These are phyloP conservation scores for Dothistroma pini DNA, from an alignment of 2,329 filamentous ascomycete genomes.

Conservation along the genomic window DNA sequence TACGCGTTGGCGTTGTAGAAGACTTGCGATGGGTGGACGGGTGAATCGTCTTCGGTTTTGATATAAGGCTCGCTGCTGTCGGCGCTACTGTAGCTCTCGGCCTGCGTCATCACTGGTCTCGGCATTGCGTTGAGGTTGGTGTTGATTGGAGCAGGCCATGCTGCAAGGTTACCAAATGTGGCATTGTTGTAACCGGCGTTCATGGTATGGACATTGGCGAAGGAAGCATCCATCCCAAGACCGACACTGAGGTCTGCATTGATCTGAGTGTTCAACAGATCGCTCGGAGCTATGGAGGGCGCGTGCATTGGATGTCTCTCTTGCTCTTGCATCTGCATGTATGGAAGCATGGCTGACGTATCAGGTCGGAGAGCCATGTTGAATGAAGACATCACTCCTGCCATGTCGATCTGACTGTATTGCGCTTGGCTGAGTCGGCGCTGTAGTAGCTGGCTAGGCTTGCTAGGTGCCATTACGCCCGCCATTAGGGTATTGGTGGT, in stretches of 20 bases:
- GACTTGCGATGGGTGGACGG: constrained; percentile 40
- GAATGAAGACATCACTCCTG: constrained; percentile 29
- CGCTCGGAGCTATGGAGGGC: constrained; percentile 23
- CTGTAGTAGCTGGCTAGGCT: constrained; percentile 26
- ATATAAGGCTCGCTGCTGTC: constrained; percentile 37
- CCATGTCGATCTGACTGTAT: constrained; percentile 25
- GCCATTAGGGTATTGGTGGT: constrained; percentile 19
- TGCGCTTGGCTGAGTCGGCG: constrained; percentile 28
- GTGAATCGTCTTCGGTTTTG: constrained; percentile 44
- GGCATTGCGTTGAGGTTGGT: constrained; percentile 11
- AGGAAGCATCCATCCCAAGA: constrained; percentile 12
- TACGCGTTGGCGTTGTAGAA: constrained; percentile 37
- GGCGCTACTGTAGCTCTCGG: constrained; percentile 26
- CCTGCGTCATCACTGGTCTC: constrained; percentile 24
- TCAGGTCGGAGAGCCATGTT: constrained; percentile 30
- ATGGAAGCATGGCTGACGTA: constrained; percentile 16
- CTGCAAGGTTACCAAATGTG: constrained; percentile 22
- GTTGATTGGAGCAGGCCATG: constrained; percentile 19
- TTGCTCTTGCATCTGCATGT: constrained; percentile 20
- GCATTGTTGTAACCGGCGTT: constrained; percentile 16
- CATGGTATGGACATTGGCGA: constrained; percentile 14
- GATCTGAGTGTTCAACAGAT: constrained; percentile 19
- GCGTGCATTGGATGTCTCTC: constrained; percentile 15
- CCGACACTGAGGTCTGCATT: constrained; percentile 11
- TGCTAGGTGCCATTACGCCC: constrained; percentile 15